phyloP scores from a whole-genome alignment of 2,329 filamentous ascomycete species.

The Paracoccidioides brasiliensis region DNA sequence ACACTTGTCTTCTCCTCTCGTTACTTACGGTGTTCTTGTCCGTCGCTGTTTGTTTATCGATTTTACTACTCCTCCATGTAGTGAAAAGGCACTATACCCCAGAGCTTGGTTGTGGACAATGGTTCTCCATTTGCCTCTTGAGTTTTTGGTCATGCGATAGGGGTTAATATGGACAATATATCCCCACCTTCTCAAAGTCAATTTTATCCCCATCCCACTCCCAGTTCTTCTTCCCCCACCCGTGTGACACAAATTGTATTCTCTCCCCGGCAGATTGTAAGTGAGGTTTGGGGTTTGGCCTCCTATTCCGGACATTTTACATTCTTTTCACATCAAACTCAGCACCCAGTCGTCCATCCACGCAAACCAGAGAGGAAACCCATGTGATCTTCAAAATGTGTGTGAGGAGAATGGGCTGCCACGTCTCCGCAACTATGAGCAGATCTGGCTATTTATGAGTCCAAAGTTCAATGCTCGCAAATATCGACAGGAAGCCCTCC shows the following conservation, averaged over 20 bases:
- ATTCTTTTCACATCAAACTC: not conserved
- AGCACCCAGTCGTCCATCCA: not conserved
- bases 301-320: not conserved
- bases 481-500: not conserved
- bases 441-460: slow-evolving; percentile 11
- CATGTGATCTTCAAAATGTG: slow-evolving; percentile 12
- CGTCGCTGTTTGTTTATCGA: not conserved
- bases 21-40: not conserved
- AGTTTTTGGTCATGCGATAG: not conserved
- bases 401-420: slow-evolving; percentile 10
- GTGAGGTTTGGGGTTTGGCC: not conserved
- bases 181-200: not conserved
- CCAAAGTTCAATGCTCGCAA: not conserved
- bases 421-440: slow-evolving; percentile 15
- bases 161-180: not conserved
- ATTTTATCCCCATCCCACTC: not conserved
- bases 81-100: not conserved
- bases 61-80: not conserved
- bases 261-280: not conserved
- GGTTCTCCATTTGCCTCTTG: not conserved
- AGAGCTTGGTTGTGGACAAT: not conserved
- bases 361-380: slow-evolving; percentile 15
- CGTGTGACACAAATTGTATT: not conserved
- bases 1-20: not conserved
- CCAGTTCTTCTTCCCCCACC: not conserved